Base-by-base conservation (phyloP, 129 eudicot genomes). In the Saposhnikovia divaricata region DNA sequence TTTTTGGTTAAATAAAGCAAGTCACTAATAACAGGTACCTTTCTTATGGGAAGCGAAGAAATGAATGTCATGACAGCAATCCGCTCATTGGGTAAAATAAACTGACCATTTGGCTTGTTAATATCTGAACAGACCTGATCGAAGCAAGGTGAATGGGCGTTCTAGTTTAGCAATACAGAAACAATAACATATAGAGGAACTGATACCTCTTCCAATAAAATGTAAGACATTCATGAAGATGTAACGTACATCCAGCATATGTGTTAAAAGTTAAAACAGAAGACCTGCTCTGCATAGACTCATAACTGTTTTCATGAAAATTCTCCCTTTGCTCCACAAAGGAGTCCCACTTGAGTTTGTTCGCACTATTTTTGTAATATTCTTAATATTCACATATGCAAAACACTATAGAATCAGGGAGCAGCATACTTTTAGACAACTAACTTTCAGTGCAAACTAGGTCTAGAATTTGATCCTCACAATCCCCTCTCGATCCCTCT, bases 51-150 rank as follows among this genome's bases (percentile, higher is more conserved):
- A 80, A 95, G 95, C 19, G 99, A 89, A 61, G 99, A 92, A 82
- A 95, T 92, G 84, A 95, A 92, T 73, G 96, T 90, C 89, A 95
- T 84, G 55, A 92, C 85, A 80, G 96, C 97, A 82, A 80, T 83
- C 70, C 89, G 88, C 66, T 92, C 88, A 81, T 90, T 95, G 70
- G 99, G 91, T 79, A 92, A 87, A 68, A 90, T 87, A 80, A 92
- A 95, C 59, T 95, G 97, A 40, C 99, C 97, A 81, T 92, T 95
- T 82, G 99, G 99, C 79, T 92, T 92, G 81, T 95, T 92, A 81
- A 92, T 95, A 80, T 95, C 99, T 46, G 97, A 95, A 78, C 97
- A 92, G 59, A 95, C 98, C 98, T 93, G 85, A 46, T 28, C 5
- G 77, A 68, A 72, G 78, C 59, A 75, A 65, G 80, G 80, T 25